phyloP scores from a whole-genome alignment of 495 filamentous ascomycete species.

The Rusavskia elegans region DNA sequence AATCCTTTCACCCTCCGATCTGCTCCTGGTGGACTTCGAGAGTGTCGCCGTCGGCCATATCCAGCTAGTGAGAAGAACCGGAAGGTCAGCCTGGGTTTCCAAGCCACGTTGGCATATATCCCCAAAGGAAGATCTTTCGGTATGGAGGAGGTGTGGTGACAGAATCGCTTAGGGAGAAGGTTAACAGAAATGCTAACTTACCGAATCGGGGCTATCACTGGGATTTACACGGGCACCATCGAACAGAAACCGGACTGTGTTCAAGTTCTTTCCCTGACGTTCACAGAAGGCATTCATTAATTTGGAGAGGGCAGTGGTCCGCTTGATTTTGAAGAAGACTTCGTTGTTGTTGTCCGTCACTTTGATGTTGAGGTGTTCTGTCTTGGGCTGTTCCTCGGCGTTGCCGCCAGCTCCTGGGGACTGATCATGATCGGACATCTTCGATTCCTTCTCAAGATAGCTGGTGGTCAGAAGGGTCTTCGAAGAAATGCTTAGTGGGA shows the following conservation, averaged over 20 bases:
- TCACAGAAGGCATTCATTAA: constrained; percentile 99
- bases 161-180: too few species aligned
- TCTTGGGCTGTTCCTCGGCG: constrained; percentile 37
- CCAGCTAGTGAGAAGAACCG: constrained; percentile 42
- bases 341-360: constrained; percentile 99
- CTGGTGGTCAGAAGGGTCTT: too few species aligned
- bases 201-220: constrained; percentile 78
- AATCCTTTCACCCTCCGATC: constrained; percentile 47
- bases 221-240: constrained; percentile 84
- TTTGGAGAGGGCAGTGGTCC: constrained; percentile 88
- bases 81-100: not conserved
- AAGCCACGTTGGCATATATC: too few species aligned
- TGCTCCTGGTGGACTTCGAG: constrained; percentile 98
- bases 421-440: constrained; percentile 34
- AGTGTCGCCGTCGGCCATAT: constrained; percentile 93
- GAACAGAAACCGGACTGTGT: constrained; percentile 88
- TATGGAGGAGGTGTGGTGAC: too few species aligned
- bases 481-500: too few species aligned
- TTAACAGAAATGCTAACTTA: constrained; percentile 32
- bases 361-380: constrained; percentile 96
- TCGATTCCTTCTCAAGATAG: not conserved
- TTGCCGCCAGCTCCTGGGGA: constrained; percentile 28
- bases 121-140: too few species aligned
- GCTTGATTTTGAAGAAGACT: constrained; percentile 99
- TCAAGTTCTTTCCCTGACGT: constrained; percentile 71